These are phyloP conservation scores for Coemansia sp. DNA, from an alignment of 192 early-diverging fungal genomes.

Conservation along the genomic window DNA sequence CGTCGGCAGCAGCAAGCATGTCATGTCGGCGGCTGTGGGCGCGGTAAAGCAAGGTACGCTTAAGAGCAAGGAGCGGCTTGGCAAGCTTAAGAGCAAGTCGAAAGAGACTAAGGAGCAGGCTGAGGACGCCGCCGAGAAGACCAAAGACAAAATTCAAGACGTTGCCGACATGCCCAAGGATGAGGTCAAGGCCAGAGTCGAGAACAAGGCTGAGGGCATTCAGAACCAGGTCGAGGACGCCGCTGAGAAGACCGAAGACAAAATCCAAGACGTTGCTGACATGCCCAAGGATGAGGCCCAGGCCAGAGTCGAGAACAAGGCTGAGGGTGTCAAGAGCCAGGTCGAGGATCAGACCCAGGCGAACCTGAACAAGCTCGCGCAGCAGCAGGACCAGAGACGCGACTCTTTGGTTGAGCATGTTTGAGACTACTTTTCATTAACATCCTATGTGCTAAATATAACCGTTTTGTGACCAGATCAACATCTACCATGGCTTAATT, in stretches of 20 bases:
- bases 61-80: slow-evolving; percentile 29
- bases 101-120: slow-evolving; percentile 13
- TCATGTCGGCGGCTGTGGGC: slow-evolving; percentile 20
- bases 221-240: background rate
- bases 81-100: slow-evolving; percentile 13
- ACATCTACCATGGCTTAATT: background rate
- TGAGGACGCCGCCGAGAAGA: background rate
- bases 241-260: slow-evolving; percentile 2
- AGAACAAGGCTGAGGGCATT: background rate
- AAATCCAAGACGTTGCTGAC: background rate
- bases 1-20: slow-evolving; percentile 26
- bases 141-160: slow-evolving; percentile 1
- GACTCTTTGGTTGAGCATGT: slow-evolving; percentile 22
- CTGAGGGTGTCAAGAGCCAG: slow-evolving; percentile 3
- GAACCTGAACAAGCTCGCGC: slow-evolving; percentile 22
- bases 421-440: background rate
- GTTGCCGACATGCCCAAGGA: background rate
- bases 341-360: background rate
- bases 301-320: background rate
- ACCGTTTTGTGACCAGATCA: background rate
- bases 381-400: slow-evolving; percentile 26
- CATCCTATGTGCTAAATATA: background rate
- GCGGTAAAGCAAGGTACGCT: slow-evolving; percentile 30
- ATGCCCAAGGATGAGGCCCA: slow-evolving; percentile 6
- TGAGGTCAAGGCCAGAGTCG: background rate